Evolutionary conservation across 495 filamentous ascomycete species (phyloP).

Genomic region (Xylaria grammica): DNA sequence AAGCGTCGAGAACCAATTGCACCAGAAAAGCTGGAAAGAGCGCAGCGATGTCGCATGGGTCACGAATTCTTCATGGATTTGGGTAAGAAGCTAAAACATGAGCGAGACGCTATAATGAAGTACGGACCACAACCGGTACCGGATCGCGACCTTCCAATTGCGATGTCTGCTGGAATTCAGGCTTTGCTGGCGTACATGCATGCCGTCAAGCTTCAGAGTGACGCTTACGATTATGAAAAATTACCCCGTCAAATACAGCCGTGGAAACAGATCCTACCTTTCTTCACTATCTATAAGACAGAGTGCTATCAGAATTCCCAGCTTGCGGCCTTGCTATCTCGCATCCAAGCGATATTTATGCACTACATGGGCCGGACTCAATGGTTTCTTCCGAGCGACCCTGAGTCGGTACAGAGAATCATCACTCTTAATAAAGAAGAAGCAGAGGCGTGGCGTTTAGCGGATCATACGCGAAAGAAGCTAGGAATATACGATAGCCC

Average conservation of each 20-base stretch:
- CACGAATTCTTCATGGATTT: constrained; percentile 36
- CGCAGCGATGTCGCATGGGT: constrained; percentile 29
- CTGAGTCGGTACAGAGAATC: constrained; percentile 24
- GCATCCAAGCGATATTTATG: constrained; percentile 36
- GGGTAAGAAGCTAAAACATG: constrained; percentile 51
- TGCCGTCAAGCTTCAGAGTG: constrained; percentile 36
- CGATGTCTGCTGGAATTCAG: constrained; percentile 34
- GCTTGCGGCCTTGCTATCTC: constrained; percentile 32
- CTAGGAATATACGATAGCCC: constrained; percentile 31
- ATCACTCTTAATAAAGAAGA: constrained; percentile 30
- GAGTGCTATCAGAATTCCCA: constrained; percentile 30
- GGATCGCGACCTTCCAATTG: constrained; percentile 33
- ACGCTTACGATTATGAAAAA: constrained; percentile 34
- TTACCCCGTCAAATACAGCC: constrained; percentile 23
- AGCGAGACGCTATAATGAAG: constrained; percentile 47
- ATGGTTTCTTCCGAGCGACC: constrained; percentile 30
- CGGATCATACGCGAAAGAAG: constrained; percentile 29
- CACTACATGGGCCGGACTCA: constrained; percentile 30
- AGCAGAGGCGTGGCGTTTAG: constrained; percentile 30
- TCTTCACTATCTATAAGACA: constrained; percentile 28
- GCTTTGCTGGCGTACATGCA: constrained; percentile 34
- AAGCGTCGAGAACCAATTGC: constrained; percentile 35
- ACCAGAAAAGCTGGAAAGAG: constrained; percentile 32
- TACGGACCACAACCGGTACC: constrained; percentile 18
- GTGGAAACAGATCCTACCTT: constrained; percentile 26